Evolutionary conservation across 371 early-diverging fungal genomes (phyloP).

Genomic region (Mucor saturninus): DNA sequence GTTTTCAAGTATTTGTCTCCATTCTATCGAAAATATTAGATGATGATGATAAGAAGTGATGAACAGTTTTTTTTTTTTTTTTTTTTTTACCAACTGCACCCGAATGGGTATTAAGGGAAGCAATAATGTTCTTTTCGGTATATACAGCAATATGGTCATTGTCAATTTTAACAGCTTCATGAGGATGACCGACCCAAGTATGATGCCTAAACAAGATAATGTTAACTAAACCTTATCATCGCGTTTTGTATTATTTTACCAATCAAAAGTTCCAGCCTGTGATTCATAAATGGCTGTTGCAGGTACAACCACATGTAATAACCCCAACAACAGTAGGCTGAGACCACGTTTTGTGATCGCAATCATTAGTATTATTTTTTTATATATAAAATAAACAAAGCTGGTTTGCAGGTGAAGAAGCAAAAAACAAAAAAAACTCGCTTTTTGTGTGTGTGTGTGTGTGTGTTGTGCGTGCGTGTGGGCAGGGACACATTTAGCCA

Average conservation of each 20-base stretch:
- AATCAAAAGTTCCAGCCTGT: constrained; percentile 61
- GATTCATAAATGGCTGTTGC: constrained; percentile 51
- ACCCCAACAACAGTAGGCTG: constrained; percentile 15
- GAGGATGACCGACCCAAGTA: constrained; percentile 64
- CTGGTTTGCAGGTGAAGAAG: background rate
- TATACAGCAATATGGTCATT: constrained; percentile 54
- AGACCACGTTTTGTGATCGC: constrained; percentile 22
- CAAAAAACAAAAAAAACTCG: background rate
- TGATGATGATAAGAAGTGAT: background rate
- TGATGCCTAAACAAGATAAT: constrained; percentile 60
- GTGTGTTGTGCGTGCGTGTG: no score
- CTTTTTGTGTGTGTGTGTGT: no score
- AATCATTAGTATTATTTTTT: constrained; percentile 1
- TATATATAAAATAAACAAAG: background rate
- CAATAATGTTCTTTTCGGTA: constrained; percentile 68
- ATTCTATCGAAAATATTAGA: constrained; percentile 29
- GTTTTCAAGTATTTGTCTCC: constrained; percentile 56
- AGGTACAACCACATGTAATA: constrained; percentile 17
- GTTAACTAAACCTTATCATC: background rate
- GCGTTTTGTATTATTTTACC: constrained; percentile 37
- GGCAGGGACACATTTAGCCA: no score
- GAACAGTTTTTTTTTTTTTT: background rate
- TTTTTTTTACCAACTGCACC: constrained; percentile 60
- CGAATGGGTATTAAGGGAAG: constrained; percentile 55
- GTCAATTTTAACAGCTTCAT: constrained; percentile 39